These are phyloP conservation scores for Mortierella sp. DNA, from an alignment of 371 early-diverging fungal genomes.

Conservation along the genomic window DNA sequence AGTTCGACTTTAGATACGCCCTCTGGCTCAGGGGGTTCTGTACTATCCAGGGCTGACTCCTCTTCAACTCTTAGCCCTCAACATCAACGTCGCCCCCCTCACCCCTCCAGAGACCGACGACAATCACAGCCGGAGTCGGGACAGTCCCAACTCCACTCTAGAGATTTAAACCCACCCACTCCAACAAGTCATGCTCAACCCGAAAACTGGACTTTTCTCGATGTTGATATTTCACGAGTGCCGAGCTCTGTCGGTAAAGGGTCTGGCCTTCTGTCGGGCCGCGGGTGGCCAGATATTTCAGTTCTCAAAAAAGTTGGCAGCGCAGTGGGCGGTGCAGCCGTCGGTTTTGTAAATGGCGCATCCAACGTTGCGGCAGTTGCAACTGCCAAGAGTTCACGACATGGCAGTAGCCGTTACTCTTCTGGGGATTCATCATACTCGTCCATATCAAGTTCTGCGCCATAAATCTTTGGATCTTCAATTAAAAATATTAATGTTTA, in stretches of 20 bases:
- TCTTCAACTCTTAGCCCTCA: neutral
- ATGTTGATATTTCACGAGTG: slow-evolving; percentile 37
- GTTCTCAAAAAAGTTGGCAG: slow-evolving; percentile 39
- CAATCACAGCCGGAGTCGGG: slow-evolving; percentile 11
- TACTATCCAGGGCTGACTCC: neutral
- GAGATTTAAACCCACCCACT: neutral
- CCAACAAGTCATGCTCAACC: slow-evolving; percentile 21
- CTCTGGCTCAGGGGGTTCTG: neutral
- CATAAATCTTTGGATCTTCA: neutral
- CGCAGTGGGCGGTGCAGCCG: slow-evolving; percentile 50
- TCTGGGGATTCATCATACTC: slow-evolving; percentile 14
- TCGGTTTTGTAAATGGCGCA: slow-evolving; percentile 35
- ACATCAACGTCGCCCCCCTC: slow-evolving; percentile 34
- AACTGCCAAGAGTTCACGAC: slow-evolving; percentile 12
- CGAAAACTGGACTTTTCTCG: slow-evolving; percentile 55
- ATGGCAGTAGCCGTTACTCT: slow-evolving; percentile 2
- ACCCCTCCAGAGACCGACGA: slow-evolving; percentile 35
- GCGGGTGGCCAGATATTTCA: slow-evolving; percentile 49
- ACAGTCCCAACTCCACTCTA: slow-evolving; percentile 4
- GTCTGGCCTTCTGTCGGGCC: slow-evolving; percentile 30
- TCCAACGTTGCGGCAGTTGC: slow-evolving; percentile 13
- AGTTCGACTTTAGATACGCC: neutral
- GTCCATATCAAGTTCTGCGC: slow-evolving; percentile 36
- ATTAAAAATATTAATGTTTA: too few relatives aligned
- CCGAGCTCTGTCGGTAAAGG: slow-evolving; percentile 40